Evolutionary conservation across 75 land plant species (phyloP).

Genomic region (Picea glauca): DNA sequence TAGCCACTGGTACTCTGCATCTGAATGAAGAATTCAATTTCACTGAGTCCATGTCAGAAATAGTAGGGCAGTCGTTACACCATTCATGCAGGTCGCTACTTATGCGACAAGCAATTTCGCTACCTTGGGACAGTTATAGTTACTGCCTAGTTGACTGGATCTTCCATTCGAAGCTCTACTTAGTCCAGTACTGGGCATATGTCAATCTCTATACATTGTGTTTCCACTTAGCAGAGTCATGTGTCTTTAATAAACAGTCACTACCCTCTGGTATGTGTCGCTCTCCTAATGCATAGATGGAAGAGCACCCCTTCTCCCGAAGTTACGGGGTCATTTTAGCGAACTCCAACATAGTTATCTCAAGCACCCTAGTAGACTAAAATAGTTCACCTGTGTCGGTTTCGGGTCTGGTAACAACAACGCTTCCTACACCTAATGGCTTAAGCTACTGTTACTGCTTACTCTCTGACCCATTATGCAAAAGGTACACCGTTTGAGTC

Average conservation of each 20-base stretch:
- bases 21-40: conserved; percentile 1
- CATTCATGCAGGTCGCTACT: conserved; percentile 11
- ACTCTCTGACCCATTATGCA: no score
- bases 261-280: conserved; percentile 25
- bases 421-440: no score
- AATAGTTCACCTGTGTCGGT: no score
- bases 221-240: conserved; percentile 40
- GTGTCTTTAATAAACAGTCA: conserved; percentile 36
- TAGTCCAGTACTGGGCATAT: conserved; percentile 1
- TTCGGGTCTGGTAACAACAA: no score
- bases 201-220: conserved; percentile 27
- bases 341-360: no score
- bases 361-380: no score
- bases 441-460: no score
- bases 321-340: conserved; percentile 17
- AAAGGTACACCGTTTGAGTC: no score
- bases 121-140: conserved; percentile 14
- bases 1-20: background rate
- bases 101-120: conserved; percentile 10
- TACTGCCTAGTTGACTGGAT: background rate
- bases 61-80: background rate
- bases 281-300: conserved; percentile 26
- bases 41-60: conserved; percentile 6
- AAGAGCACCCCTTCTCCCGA: conserved; percentile 33
- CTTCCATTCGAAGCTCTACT: conserved; percentile 12